Conservation (phyloP, 495 filamentous ascomycete species). For the Penicillium angulare region DNA sequence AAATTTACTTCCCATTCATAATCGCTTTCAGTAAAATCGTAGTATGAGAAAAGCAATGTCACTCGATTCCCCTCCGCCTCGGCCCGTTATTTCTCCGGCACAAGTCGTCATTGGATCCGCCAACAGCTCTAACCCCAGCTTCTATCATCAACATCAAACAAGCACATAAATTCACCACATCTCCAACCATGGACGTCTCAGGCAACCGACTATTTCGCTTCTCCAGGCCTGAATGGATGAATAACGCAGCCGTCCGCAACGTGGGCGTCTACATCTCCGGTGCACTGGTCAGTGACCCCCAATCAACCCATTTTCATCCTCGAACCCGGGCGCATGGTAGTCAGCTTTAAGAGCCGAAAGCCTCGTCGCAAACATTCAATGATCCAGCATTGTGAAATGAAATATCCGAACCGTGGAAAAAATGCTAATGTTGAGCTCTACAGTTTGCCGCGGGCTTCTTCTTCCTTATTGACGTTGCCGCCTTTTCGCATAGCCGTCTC, state of each 20-base stretch:
- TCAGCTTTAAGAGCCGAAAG: neutral
- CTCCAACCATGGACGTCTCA: constrained; percentile 47
- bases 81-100: constrained; percentile 19
- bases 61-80: neutral
- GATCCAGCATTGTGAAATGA: neutral
- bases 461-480: constrained; percentile 87
- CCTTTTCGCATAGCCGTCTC: constrained; percentile 75
- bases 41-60: too few species aligned
- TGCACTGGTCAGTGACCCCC: constrained; percentile 64
- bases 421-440: constrained; percentile 14
- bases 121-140: constrained; percentile 5
- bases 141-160: constrained; percentile 8
- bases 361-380: neutral
- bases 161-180: constrained; percentile 37
- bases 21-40: too few species aligned
- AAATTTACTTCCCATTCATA: too few species aligned
- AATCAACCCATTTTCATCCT: neutral
- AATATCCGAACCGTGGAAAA: neutral
- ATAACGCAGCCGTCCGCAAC: constrained; percentile 77
- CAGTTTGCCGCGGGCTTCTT: constrained; percentile 98
- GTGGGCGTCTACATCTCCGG: constrained; percentile 84
- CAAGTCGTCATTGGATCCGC: constrained; percentile 21
- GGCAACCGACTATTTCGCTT: constrained; percentile 73
- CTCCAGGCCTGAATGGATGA: constrained; percentile 83
- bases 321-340: neutral